Conservation (phyloP, 345 rosid genomes). For the Citrus hindsii region DNA sequence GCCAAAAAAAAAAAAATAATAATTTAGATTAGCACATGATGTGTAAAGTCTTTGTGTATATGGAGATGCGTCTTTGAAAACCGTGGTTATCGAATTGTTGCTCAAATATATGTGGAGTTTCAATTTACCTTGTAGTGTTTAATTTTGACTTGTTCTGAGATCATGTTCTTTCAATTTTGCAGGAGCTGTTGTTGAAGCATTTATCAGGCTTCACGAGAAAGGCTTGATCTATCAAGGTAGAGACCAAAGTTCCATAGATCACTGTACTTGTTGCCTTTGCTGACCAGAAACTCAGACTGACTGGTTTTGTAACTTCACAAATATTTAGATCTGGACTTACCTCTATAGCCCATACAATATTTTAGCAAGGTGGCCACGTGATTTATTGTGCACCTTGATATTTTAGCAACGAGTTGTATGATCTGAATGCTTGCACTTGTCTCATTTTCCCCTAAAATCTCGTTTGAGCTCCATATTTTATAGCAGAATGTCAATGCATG, state of each 20-base stretch:
- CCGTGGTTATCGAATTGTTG: not conserved
- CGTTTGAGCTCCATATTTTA: not conserved
- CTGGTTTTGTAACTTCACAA: not conserved
- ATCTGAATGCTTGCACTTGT: not conserved
- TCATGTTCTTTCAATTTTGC: constrained; percentile 22
- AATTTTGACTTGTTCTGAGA: constrained; percentile 33
- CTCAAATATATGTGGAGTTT: not conserved
- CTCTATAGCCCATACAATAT: not conserved
- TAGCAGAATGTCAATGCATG: not conserved
- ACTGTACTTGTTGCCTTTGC: constrained; percentile 1
- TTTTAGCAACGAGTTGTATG: not conserved
- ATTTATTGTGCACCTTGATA: not conserved
- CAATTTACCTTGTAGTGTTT: not conserved
- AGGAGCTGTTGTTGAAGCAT: constrained; percentile 95
- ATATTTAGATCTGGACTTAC: not conserved
- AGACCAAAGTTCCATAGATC: not conserved
- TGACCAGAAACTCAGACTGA: not conserved
- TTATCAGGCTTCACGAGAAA: constrained; percentile 86
- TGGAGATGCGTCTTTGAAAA: not conserved
- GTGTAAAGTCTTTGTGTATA: not conserved
- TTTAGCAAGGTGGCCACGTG: not conserved
- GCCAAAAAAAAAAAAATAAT: not conserved
- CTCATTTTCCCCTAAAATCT: not conserved
- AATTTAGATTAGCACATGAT: not conserved
- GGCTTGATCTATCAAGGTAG: constrained; percentile 94